Evolutionary conservation across 2,329 filamentous ascomycete genomes (phyloP).

Genomic region (Ascochyta pisi): DNA sequence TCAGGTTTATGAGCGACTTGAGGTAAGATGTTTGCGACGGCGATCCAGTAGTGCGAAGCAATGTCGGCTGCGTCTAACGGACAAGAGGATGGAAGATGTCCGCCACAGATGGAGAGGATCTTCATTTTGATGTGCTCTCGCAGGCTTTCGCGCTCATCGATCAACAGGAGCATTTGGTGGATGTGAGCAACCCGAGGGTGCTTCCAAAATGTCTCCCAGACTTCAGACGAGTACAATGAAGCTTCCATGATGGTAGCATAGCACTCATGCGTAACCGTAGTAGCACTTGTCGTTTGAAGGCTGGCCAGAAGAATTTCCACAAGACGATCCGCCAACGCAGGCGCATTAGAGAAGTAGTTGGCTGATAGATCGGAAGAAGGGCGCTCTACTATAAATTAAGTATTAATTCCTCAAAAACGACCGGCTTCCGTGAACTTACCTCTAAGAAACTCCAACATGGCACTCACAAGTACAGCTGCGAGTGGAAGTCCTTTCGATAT

Average conservation of each 20-base stretch:
- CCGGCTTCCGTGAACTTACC: constrained; percentile 27
- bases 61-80: constrained; percentile 39
- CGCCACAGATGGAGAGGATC: constrained; percentile 46
- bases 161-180: constrained; percentile 43
- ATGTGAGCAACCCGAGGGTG: constrained; percentile 31
- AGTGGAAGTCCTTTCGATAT: constrained; percentile 34
- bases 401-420: constrained; percentile 10
- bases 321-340: constrained; percentile 39
- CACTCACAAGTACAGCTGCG: constrained; percentile 36
- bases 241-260: constrained; percentile 47
- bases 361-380: constrained; percentile 40
- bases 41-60: constrained; percentile 43
- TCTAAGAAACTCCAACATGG: constrained; percentile 45
- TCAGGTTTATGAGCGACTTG: constrained; percentile 28
- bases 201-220: constrained; percentile 45
- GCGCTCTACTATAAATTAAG: constrained; percentile 44
- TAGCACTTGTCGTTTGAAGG: constrained; percentile 24
- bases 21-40: constrained; percentile 42
- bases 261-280: constrained; percentile 28
- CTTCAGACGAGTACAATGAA: constrained; percentile 41
- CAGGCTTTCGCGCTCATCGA: constrained; percentile 27
- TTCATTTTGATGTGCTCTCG: constrained; percentile 37
- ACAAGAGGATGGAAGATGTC: constrained; percentile 43
- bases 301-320: constrained; percentile 34
- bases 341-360: constrained; percentile 43